Conservation (phyloP, 208 protist species). For the Strigomonas oncopelti region DNA sequence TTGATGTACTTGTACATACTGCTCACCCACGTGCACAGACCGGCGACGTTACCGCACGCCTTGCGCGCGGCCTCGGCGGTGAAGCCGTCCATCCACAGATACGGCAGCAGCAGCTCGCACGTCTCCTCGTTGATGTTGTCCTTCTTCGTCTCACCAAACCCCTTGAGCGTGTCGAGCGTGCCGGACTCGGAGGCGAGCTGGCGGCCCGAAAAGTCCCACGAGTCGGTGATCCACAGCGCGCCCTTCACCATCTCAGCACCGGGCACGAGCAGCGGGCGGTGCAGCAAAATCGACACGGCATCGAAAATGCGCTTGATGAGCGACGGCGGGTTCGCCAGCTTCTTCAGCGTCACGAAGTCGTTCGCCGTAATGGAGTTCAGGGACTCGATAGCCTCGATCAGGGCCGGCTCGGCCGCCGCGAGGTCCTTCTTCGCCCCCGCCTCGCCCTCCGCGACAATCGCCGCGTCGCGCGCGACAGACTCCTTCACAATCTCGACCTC, state of each 20-base stretch:
- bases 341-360: conserved; percentile 94
- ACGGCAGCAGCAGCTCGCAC: conserved; percentile 97
- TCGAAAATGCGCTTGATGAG: conserved; percentile 98
- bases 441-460: conserved; percentile 89
- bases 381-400: conserved; percentile 91
- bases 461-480: conserved; percentile 80
- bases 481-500: conserved; percentile 95
- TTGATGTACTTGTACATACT: conserved; percentile 97
- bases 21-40: conserved; percentile 95
- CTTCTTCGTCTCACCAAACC: conserved; percentile 85
- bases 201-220: conserved; percentile 85
- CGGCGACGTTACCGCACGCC: conserved; percentile 89
- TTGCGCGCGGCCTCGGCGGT: conserved; percentile 90
- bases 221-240: conserved; percentile 85
- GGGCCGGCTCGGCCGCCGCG: conserved; percentile 89
- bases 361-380: conserved; percentile 91
- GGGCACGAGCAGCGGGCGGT: conserved; percentile 70
- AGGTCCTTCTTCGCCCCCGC: conserved; percentile 95
- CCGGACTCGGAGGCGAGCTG: conserved; percentile 76
- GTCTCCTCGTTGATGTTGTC: conserved; percentile 98
- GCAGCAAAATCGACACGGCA: conserved; percentile 93
- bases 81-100: conserved; percentile 95
- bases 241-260: conserved; percentile 84
- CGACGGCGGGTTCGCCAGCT: conserved; percentile 93
- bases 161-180: conserved; percentile 75